Evolutionary conservation across 306 rosid genomes (phyloP).

Genomic region (Corylus americana): DNA sequence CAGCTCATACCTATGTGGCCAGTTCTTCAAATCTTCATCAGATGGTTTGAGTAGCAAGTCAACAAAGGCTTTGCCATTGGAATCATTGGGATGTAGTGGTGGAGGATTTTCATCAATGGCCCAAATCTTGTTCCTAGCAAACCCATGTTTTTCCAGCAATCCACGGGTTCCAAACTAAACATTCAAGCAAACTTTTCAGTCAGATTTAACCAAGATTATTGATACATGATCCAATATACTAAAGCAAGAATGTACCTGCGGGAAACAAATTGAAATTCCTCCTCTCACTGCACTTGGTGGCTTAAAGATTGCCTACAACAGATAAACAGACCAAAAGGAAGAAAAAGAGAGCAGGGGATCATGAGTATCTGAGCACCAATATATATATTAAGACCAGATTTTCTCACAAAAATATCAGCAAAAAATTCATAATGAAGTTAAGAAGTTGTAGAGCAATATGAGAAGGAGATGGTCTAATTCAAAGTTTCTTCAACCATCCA

Average conservation of each 20-base stretch:
- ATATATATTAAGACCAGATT: background rate
- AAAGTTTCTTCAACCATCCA: background rate
- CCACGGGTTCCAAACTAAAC: slow-evolving; percentile 73
- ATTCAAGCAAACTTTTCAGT: slow-evolving; percentile 9
- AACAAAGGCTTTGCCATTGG: slow-evolving; percentile 50
- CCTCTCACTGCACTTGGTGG: slow-evolving; percentile 86
- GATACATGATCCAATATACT: background rate
- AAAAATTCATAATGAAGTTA: background rate
- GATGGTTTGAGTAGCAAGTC: slow-evolving; percentile 80
- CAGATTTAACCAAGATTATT: background rate
- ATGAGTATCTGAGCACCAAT: background rate
- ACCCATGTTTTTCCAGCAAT: slow-evolving; percentile 79
- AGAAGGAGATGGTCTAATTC: background rate
- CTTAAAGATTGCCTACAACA: slow-evolving; percentile 60
- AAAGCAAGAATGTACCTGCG: slow-evolving; percentile 55
- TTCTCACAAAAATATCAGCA: background rate
- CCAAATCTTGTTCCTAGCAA: slow-evolving; percentile 85
- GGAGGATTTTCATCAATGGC: slow-evolving; percentile 66
- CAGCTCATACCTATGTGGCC: slow-evolving; percentile 72
- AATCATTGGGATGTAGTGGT: slow-evolving; percentile 45
- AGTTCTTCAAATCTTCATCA: slow-evolving; percentile 69
- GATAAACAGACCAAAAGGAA: background rate
- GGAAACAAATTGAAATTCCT: slow-evolving; percentile 93
- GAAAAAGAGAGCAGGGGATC: background rate
- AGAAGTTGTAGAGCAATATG: background rate